phyloP scores from a whole-genome alignment of 2,329 filamentous ascomycete species.

The Magnaporthiopsis rhizophila region DNA sequence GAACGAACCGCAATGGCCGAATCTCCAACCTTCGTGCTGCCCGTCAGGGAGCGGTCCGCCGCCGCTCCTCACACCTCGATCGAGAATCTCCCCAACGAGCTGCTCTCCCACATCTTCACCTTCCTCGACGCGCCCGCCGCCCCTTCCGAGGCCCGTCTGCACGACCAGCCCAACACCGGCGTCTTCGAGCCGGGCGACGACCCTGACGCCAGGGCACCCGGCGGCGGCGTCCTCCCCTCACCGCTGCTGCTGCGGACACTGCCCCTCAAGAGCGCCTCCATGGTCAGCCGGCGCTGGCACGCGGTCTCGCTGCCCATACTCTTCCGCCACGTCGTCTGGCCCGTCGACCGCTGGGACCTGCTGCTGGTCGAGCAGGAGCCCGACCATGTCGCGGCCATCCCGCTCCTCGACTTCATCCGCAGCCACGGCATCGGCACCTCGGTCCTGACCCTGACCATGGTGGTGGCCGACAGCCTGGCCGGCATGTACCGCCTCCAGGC shows the following conservation, averaged over 20 bases:
- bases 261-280: slow-evolving; percentile 48
- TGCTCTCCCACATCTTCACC: slow-evolving; percentile 49
- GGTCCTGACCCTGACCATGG: slow-evolving; percentile 32
- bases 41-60: neutral
- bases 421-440: slow-evolving; percentile 28
- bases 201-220: too few relatives aligned
- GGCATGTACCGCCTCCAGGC: slow-evolving; percentile 5
- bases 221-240: neutral
- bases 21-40: neutral
- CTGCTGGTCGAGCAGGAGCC: slow-evolving; percentile 16
- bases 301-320: slow-evolving; percentile 42
- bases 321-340: slow-evolving; percentile 47
- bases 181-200: slow-evolving; percentile 24
- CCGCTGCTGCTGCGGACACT: neutral
- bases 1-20: neutral
- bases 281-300: slow-evolving; percentile 46
- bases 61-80: slow-evolving; percentile 10
- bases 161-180: slow-evolving; percentile 37
- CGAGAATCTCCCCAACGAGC: slow-evolving; percentile 49
- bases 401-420: slow-evolving; percentile 31
- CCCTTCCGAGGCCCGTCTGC: slow-evolving; percentile 38
- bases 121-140: slow-evolving; percentile 38
- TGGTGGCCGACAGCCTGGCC: slow-evolving; percentile 21
- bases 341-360: slow-evolving; percentile 23
- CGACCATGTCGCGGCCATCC: slow-evolving; percentile 23